Conservation (phyloP, 1,284 basidiomycete species). For the Ceratobasidium sp. region DNA sequence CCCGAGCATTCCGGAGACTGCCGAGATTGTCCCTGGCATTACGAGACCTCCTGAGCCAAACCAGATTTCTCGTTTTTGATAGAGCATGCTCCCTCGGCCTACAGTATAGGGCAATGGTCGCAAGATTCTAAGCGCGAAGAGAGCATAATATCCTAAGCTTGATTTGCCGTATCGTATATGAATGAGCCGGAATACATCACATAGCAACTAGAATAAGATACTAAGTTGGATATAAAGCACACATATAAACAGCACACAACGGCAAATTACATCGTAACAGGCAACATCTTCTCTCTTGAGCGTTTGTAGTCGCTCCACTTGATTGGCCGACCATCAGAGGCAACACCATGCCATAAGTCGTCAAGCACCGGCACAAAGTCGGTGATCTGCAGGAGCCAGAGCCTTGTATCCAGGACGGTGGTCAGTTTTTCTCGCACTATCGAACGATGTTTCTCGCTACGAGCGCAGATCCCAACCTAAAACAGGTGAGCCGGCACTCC, state of each 20-base stretch:
- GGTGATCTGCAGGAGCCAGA: not conserved
- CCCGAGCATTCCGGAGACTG: too few species aligned
- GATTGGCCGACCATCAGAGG: slow-evolving; percentile 7
- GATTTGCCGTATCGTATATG: too few species aligned
- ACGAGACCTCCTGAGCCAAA: too few species aligned
- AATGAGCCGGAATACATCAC: not conserved
- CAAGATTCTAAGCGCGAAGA: too few species aligned
- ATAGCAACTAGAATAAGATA: not conserved
- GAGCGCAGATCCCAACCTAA: slow-evolving; percentile 12
- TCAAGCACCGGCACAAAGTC: slow-evolving; percentile 7
- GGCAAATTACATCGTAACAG: not conserved
- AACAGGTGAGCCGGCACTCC: too few species aligned
- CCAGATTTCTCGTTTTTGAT: too few species aligned
- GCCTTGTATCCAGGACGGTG: not conserved
- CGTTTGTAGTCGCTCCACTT: slow-evolving; percentile 2
- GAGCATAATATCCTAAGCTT: too few species aligned
- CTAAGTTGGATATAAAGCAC: not conserved
- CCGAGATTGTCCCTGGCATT: too few species aligned
- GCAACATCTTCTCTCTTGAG: not conserved
- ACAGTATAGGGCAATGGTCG: too few species aligned
- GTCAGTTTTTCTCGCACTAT: slow-evolving; percentile 4
- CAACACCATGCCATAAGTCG: slow-evolving; percentile 17
- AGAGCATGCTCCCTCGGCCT: too few species aligned
- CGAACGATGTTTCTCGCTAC: slow-evolving; percentile 6
- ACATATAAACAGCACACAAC: not conserved